phyloP scores from a whole-genome alignment of 1,284 basidiomycete species.

The Ustilago sp. region DNA sequence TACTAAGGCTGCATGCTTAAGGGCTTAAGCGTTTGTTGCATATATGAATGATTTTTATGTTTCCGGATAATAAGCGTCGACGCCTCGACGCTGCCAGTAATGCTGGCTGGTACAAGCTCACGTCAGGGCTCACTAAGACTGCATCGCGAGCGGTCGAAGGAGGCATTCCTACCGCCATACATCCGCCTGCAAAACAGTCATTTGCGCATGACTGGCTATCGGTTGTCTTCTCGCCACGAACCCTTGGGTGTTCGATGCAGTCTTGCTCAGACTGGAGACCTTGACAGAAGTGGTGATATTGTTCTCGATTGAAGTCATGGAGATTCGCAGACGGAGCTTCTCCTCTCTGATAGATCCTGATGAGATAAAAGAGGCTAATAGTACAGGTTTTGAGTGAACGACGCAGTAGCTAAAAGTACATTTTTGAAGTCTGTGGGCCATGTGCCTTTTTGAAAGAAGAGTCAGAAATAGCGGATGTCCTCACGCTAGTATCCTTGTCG shows the following conservation, averaged over 20 bases:
- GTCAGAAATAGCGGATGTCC: neutral
- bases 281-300: neutral
- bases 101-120: too few relatives aligned
- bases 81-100: too few relatives aligned
- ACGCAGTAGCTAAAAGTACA: conserved; percentile 11
- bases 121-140: too few relatives aligned
- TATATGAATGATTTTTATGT: neutral
- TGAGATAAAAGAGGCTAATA: neutral
- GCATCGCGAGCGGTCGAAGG: too few relatives aligned
- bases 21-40: fast-evolving
- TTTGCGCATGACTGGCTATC: too few relatives aligned
- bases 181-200: too few relatives aligned
- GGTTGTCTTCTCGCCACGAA: neutral
- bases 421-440: neutral
- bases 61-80: too few relatives aligned
- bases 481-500: neutral
- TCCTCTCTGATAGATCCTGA: neutral
- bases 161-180: too few relatives aligned
- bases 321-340: neutral
- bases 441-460: neutral
- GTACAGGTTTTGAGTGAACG: neutral
- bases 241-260: neutral
- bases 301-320: neutral
- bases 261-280: neutral
- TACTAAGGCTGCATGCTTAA: conserved; percentile 18